Base-by-base conservation (phyloP, 2,329 filamentous ascomycete genomes). In the Alternaria ventricosa region DNA sequence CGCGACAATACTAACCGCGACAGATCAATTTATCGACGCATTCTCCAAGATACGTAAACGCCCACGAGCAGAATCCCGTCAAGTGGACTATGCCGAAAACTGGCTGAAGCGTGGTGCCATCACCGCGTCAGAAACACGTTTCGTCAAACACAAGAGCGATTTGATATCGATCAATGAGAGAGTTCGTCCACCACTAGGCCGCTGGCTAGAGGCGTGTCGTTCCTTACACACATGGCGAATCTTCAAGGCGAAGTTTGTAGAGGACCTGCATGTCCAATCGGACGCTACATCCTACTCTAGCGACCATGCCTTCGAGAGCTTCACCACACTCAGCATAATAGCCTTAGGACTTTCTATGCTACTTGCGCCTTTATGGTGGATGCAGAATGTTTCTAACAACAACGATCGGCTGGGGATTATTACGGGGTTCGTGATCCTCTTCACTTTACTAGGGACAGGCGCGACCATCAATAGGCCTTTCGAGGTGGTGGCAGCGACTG, bases 361-460 rank as follows among this genome's bases (percentile, higher is more conserved):
- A 13, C 45, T 75, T 10, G 68, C 57, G 4, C 72, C 74, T 1
- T 22, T 75, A 43, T 76, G 72, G 74, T 65, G 57, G 65, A 49
- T 75, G 8, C 67, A 67, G 15, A 67, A 55, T 44, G 57, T 65
- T 0, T 41, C 54, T 1, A 49, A 36, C 3, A 69, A 51, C 11
- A 43, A 30, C 10, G 49, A 9, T 5, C 46, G 67, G 30, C 36
- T 75, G 6, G 56, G 41, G 3, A 61, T 74, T 41, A 75, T 75
- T n/a, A 75, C 73, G 0, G 68, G 55, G 2, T 75, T 76, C 41
- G 20, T 76, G 4, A 36, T 45, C 12, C 18, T 68, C 0, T 75
- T 75, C 28, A 64, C 69, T 2, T 50, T 15, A 2, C 20, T 68
- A 7, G 68, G 71, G 68, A 49, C 64, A 2, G 41, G 57, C 5